Base-by-base conservation (phyloP, 2,329 filamentous ascomycete genomes). In the Epichloe elymi region DNA sequence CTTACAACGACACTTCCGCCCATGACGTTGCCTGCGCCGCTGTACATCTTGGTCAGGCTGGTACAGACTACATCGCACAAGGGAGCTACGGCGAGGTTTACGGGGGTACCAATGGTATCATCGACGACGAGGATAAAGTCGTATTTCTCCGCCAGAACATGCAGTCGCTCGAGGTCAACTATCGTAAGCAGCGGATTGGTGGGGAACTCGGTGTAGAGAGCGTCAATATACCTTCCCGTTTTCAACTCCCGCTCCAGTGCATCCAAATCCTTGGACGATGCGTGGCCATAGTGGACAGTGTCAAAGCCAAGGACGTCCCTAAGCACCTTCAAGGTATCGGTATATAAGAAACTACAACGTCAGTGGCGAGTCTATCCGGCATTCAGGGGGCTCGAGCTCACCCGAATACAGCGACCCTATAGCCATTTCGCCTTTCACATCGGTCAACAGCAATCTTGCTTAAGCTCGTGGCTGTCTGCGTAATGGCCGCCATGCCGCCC, bases 21-120 rank as follows among this genome's bases (percentile, higher is more conserved):
- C 63, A 76, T 71, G 43, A 73, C 69, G 54, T 79, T 69, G 6
- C 71, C 69, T 54, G 71, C 72, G 3, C 76, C 76, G 41, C 63
- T 73, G 58, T 79, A 77, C 1, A 65, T 65, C 59, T 78, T 78
- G 5, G 74, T 77, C 11, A 76, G 60, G n/a, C 66, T 70, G 0
- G 69, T 70, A 4, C 72, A 55, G 30, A 78, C 50, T 0, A 74
- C 61, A 55, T 79, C 74, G 0, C 69, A 68, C 0, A 66, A 60
- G 4, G 57, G 51, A 1, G 72, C 56, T 19, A 78, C 55, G 58
- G 78, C 68, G 46, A 72, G 57, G 54, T 70, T 73, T 55, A 62
- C 63, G 46, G 67, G 70, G 15, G 61, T 66, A 8, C 64, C 67
- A 41, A 69, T 57, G 0, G 69, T 72, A 42, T 73, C 70, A 54